Percentiles rank a stretch among this genome's conserved stretches.
phyloP scores from a whole-genome alignment of 108 stramenopile species.

The Schizochytrium sp. region DNA sequence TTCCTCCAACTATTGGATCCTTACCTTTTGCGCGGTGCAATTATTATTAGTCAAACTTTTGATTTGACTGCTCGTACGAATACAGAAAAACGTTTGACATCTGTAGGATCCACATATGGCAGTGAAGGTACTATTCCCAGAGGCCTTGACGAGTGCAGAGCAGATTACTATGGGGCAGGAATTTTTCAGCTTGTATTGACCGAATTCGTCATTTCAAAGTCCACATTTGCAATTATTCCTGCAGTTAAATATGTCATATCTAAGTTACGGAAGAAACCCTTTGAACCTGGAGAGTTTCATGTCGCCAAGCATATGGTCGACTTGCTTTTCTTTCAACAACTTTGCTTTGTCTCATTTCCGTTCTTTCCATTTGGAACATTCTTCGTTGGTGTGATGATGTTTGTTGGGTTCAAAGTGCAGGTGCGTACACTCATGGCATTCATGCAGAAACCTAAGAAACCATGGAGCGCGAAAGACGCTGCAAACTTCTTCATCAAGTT shows the following conservation, averaged over 20 bases:
- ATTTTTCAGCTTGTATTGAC: constrained; percentile 52
- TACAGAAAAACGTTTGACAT: constrained; percentile 1
- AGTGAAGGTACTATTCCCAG: background rate
- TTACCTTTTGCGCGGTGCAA: constrained; percentile 34
- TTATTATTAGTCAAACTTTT: background rate
- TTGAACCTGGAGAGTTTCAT: background rate
- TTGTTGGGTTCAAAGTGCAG: constrained; percentile 34
- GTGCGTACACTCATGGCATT: background rate
- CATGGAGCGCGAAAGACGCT: constrained; percentile 50
- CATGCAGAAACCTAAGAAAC: constrained; percentile 41
- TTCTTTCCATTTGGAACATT: constrained; percentile 56
- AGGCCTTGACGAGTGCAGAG: constrained; percentile 27
- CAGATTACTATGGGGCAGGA: constrained; percentile 35
- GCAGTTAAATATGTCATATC: background rate
- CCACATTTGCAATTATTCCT: background rate
- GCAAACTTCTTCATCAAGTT: constrained; percentile 62
- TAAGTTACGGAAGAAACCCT: constrained; percentile 50
- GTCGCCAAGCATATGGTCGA: constrained; percentile 62
- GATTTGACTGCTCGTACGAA: constrained; percentile 21
- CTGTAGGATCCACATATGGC: constrained; percentile 26
- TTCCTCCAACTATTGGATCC: constrained; percentile 41
- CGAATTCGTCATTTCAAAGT: constrained; percentile 18
- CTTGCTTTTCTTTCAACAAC: constrained; percentile 45
- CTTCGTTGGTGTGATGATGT: constrained; percentile 41
- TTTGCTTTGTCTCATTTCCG: constrained; percentile 46